Percentiles rank a stretch among this genome's conserved stretches.
Evolutionary conservation across 2,329 filamentous ascomycete genomes (phyloP).

Genomic region (Aspergillus pseudoviridinutans): DNA sequence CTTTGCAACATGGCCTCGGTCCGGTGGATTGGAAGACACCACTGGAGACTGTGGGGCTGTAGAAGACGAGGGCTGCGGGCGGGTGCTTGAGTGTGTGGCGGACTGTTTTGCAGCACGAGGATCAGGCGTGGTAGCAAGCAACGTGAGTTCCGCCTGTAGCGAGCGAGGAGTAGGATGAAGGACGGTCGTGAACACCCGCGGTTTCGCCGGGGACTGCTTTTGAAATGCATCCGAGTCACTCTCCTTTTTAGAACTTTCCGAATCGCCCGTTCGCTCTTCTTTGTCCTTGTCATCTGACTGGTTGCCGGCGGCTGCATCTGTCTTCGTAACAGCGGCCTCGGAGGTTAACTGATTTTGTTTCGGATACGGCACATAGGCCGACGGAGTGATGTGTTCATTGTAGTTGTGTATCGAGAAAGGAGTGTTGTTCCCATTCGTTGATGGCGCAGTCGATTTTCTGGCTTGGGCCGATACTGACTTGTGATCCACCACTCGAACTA

Average conservation of each 20-base stretch:
- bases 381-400: conserved; percentile 85
- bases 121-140: conserved; percentile 70
- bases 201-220: conserved; percentile 48
- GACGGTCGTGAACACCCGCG: conserved; percentile 71
- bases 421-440: conserved; percentile 58
- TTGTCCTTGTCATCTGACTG: conserved; percentile 19
- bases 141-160: conserved; percentile 68
- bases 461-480: conserved; percentile 61
- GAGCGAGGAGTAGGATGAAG: conserved; percentile 79
- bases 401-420: conserved; percentile 90
- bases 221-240: conserved; percentile 46
- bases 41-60: conserved; percentile 63
- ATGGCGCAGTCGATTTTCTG: conserved; percentile 51
- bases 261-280: conserved; percentile 32
- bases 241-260: conserved; percentile 58
- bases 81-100: conserved; percentile 38
- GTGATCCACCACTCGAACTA: conserved; percentile 91
- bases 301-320: conserved; percentile 17
- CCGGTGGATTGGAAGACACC: conserved; percentile 59
- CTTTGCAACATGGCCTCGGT: conserved; percentile 55
- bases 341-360: conserved; percentile 35
- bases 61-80: conserved; percentile 34
- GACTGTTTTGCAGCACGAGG: conserved; percentile 48
- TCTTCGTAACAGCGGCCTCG: conserved; percentile 24
- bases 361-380: conserved; percentile 74